Percentiles rank a stretch among this genome's conserved stretches.
These are phyloP conservation scores for Entomortierella lignicola DNA, from an alignment of 192 early-diverging fungal genomes.

Conservation along the genomic window DNA sequence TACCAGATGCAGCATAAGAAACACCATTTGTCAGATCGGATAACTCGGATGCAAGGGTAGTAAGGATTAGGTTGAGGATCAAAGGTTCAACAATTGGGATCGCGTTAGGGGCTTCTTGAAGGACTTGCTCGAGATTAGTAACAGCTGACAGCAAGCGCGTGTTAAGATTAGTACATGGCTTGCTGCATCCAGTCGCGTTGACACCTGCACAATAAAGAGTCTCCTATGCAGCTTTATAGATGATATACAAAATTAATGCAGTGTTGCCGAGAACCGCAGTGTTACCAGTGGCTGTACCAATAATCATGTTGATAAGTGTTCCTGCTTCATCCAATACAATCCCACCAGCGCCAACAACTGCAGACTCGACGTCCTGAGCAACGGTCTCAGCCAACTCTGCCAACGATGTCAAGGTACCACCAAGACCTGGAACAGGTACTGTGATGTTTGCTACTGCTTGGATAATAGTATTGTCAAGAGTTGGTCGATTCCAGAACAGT, in stretches of 20 bases:
- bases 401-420: no score
- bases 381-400: no score
- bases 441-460: no score
- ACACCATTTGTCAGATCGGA: conserved; percentile 5
- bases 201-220: not conserved
- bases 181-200: conserved; percentile 12
- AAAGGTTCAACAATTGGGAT: conserved; percentile 3
- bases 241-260: not conserved
- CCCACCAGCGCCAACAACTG: not conserved
- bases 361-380: not conserved
- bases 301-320: conserved; percentile 3
- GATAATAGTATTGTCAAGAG: no score
- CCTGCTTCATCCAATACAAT: not conserved
- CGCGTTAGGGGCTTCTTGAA: not conserved
- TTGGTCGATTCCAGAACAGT: no score
- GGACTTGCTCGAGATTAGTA: not conserved
- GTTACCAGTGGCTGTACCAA: not conserved
- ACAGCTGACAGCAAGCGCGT: not conserved
- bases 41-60: not conserved
- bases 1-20: not conserved
- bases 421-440: no score
- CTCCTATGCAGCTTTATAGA: no score
- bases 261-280: not conserved
- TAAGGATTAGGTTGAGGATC: conserved; percentile 1
- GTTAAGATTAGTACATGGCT: no score